Conservation (phyloP, 2,329 filamentous ascomycete species). For the Bipolaris cookei region DNA sequence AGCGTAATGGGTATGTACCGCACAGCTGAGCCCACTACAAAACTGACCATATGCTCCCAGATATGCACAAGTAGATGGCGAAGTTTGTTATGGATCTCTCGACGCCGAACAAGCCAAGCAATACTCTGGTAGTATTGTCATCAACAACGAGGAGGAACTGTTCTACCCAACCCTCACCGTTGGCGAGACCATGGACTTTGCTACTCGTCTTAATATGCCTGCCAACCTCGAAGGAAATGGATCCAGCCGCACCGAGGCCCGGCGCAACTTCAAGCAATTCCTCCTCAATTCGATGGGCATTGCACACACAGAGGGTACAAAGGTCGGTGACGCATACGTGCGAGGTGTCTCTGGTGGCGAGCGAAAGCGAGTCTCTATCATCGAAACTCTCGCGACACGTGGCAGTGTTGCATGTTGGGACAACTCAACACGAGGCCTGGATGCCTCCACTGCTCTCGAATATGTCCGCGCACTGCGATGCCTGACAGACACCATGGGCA, state of each 20-base stretch:
- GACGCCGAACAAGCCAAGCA: constrained; percentile 72
- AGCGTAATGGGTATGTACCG: constrained; percentile 61
- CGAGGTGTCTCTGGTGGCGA: constrained; percentile 73
- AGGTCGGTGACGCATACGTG: constrained; percentile 70
- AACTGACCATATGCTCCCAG: not conserved
- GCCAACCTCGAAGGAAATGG: constrained; percentile 60
- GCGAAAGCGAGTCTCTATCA: constrained; percentile 71
- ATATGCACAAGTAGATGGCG: constrained; percentile 71
- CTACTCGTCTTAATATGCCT: constrained; percentile 64
- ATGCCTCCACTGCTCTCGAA: constrained; percentile 57
- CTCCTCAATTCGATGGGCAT: constrained; percentile 53
- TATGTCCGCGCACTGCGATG: constrained; percentile 61
- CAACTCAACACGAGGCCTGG: constrained; percentile 49
- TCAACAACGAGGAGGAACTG: constrained; percentile 61
- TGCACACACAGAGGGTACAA: constrained; percentile 67
- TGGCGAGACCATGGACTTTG: constrained; percentile 61
- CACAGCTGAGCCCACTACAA: constrained; percentile 35
- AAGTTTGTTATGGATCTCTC: constrained; percentile 56
- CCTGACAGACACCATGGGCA: constrained; percentile 57
- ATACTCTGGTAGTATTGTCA: constrained; percentile 82
- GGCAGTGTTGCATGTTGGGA: constrained; percentile 63
- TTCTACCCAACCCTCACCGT: constrained; percentile 61
- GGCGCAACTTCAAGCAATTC: constrained; percentile 59
- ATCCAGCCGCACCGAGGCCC: constrained; percentile 55
- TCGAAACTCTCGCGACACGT: constrained; percentile 65